These are phyloP conservation scores for Saccharomycopsis schoenii DNA, from an alignment of 805 yeast genomes.

Conservation along the genomic window DNA sequence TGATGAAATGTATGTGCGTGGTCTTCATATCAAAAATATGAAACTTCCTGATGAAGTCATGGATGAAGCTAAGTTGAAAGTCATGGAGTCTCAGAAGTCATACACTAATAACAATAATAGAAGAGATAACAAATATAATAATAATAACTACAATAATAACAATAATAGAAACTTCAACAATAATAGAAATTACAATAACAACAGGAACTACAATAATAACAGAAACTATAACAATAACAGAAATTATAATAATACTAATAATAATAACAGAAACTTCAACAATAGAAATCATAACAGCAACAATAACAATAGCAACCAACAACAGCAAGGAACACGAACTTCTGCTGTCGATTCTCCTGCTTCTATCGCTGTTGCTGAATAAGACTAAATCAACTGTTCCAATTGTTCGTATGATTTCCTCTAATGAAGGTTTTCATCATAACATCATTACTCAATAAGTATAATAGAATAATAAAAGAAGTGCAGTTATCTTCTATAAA, in stretches of 20 bases:
- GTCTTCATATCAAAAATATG: slow-evolving; percentile 71
- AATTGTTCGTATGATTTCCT: neutral
- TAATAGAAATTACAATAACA: slow-evolving; percentile 24
- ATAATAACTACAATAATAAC: slow-evolving; percentile 25
- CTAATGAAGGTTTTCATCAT: neutral
- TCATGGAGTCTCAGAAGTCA: slow-evolving; percentile 39
- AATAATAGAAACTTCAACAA: slow-evolving; percentile 23
- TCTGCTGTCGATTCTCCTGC: neutral
- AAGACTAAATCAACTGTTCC: neutral
- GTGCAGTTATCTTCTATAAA: neutral
- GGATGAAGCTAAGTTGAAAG: slow-evolving; percentile 65
- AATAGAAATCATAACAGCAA: neutral
- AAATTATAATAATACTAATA: neutral
- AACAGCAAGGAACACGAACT: neutral
- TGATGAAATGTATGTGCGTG: slow-evolving; percentile 73
- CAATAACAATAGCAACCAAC: neutral
- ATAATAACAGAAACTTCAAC: slow-evolving; percentile 5
- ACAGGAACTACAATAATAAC: slow-evolving; percentile 15
- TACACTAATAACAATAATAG: slow-evolving; percentile 28
- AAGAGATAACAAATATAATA: slow-evolving; percentile 18
- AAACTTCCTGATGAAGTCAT: slow-evolving; percentile 69
- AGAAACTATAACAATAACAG: slow-evolving; percentile 1
- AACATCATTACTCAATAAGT: neutral
- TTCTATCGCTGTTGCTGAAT: neutral
- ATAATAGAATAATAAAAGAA: neutral